Evolutionary conservation across 805 yeast species (phyloP).

Genomic region (Candida nonsorbophila): DNA sequence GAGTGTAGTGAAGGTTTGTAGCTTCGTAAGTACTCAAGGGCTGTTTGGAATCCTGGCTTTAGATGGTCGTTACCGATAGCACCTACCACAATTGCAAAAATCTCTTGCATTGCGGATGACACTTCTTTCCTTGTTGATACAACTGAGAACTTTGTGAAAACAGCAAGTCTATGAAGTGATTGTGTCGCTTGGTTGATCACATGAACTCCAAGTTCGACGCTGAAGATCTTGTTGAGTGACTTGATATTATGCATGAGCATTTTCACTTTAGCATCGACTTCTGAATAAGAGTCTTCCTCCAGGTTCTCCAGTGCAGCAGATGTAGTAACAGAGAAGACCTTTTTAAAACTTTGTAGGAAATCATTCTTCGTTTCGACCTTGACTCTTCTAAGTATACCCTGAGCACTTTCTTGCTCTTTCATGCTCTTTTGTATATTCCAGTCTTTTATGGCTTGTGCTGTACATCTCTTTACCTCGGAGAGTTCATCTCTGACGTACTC

Average conservation of each 20-base stretch:
- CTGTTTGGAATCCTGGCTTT: conserved; percentile 79
- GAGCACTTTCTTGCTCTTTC: conserved; percentile 45
- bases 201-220: conserved; percentile 72
- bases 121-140: conserved; percentile 26
- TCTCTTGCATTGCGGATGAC: conserved; percentile 43
- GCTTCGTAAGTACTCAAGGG: conserved; percentile 60
- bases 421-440: conserved; percentile 34
- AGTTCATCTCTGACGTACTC: conserved; percentile 37
- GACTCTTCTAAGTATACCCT: conserved; percentile 45
- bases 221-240: conserved; percentile 69
- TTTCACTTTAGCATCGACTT: conserved; percentile 75
- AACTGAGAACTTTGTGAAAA: conserved; percentile 29
- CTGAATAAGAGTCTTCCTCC: conserved; percentile 42
- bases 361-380: conserved; percentile 49
- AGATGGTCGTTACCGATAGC: conserved; percentile 70
- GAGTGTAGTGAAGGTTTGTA: conserved; percentile 54
- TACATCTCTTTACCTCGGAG: conserved; percentile 16
- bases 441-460: conserved; percentile 18
- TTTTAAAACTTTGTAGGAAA: conserved; percentile 58
- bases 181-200: conserved; percentile 64
- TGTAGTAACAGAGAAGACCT: conserved; percentile 50
- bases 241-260: conserved; percentile 71
- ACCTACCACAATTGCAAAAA: conserved; percentile 63
- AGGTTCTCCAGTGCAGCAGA: conserved; percentile 22
- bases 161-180: conserved; percentile 53